A percentile compares a stretch with the other conserved stretches of the same genome.
Conservation (phyloP, 495 filamentous ascomycete genomes). For the Melanomma pulvis-pyrius region DNA sequence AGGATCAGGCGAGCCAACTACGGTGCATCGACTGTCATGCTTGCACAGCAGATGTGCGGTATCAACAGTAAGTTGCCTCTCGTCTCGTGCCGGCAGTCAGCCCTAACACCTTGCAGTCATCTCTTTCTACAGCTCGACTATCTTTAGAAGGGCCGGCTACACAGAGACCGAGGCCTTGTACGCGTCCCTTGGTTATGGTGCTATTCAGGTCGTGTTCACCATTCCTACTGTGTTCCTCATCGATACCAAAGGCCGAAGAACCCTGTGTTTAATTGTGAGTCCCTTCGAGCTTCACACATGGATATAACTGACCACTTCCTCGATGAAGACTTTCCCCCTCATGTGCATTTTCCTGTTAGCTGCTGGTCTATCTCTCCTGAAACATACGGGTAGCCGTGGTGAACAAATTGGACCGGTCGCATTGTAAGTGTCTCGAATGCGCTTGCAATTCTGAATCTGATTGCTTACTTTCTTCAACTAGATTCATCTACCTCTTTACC, state of each 20-base stretch:
- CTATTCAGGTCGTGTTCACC: conserved; percentile 65
- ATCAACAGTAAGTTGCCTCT: conserved; percentile 40
- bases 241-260: conserved; percentile 48
- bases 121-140: conserved; percentile 56
- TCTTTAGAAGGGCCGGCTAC: conserved; percentile 61
- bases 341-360: conserved; percentile 42
- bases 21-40: conserved; percentile 68
- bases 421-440: conserved; percentile 25
- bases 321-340: conserved; percentile 39
- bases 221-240: conserved; percentile 67
- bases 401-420: conserved; percentile 53
- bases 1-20: conserved; percentile 68
- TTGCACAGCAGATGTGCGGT: conserved; percentile 82
- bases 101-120: conserved; percentile 37
- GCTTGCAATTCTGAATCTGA: not conserved
- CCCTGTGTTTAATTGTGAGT: conserved; percentile 47
- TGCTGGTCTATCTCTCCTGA: conserved; percentile 36
- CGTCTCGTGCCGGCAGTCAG: conserved; percentile 51
- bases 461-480: not conserved
- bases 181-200: conserved; percentile 62
- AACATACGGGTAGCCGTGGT: conserved; percentile 1
- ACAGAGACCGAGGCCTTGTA: conserved; percentile 51
- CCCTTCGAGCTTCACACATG: not conserved
- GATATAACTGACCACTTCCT: conserved; percentile 5
- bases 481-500: conserved; percentile 47